Conservation (phyloP, 1,284 basidiomycete genomes). For the Peniophora sp. region DNA sequence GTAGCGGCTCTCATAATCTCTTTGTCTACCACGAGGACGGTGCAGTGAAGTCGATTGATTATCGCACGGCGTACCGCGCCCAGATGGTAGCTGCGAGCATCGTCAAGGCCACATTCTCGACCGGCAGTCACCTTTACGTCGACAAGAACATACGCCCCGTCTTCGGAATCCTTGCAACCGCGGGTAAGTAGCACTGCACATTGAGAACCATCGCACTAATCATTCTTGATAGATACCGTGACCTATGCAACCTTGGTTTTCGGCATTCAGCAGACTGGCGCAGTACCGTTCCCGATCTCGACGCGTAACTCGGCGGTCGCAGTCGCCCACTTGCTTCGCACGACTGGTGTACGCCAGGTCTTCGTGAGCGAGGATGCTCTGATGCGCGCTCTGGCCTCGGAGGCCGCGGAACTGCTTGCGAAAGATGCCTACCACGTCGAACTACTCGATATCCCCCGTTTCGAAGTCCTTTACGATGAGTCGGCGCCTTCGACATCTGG, state of each 20-base stretch:
- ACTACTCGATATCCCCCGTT: conserved; percentile 2
- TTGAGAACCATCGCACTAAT: not conserved
- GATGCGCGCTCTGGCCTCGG: conserved; percentile 2
- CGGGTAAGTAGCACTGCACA: not conserved
- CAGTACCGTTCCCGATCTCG: conserved; percentile 17
- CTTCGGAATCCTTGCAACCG: conserved; percentile 3
- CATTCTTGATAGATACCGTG: conserved; percentile 11
- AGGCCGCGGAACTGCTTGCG: not conserved
- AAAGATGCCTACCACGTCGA: conserved; percentile 1
- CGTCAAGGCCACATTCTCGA: not conserved
- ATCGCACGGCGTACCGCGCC: conserved; percentile 1
- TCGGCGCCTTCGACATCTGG: too few relatives aligned
- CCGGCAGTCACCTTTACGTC: not conserved
- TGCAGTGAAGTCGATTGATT: not conserved
- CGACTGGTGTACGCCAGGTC: conserved; percentile 2
- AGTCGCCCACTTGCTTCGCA: conserved; percentile 3
- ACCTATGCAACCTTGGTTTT: conserved; percentile 12
- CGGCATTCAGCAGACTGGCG: conserved; percentile 14
- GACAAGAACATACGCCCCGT: not conserved
- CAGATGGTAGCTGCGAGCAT: not conserved
- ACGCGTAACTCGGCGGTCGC: conserved; percentile 3
- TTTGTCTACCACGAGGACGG: conserved; percentile 1
- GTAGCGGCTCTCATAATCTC: conserved; percentile 2
- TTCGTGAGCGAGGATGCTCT: conserved; percentile 4
- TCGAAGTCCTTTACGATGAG: conserved; percentile 1